Base-by-base conservation (phyloP, 192 early-diverging fungal genomes). In the Podila epigama region DNA sequence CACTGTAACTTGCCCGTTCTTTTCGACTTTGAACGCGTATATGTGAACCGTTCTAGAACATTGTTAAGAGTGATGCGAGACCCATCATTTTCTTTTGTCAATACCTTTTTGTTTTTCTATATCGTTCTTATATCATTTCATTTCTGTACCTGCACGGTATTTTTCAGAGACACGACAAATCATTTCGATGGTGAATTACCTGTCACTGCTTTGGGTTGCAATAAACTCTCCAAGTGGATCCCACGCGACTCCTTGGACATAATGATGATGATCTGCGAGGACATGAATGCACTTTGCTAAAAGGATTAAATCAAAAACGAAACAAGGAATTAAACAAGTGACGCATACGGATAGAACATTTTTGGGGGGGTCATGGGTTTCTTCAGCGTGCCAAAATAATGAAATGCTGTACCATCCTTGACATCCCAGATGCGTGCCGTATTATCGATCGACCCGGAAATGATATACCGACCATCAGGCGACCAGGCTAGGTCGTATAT, bases 221-320 rank as follows among this genome's bases (percentile, higher is more conserved):
- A 98, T 78, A 78, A 86, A 98, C 66, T 92, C 78, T 40, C 90
- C 91, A 15, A 93, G 70, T 8, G 97, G 96, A 78, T 98, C 97
- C 97, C 97, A 98, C 22, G 91, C 87, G 12, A 98, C 93, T 39
- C 97, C 97, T 79, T 98, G 97, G n/a, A 98, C 95, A 68, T 94
- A 96, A 62, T 97, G 93, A 40, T 83, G 83, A 77, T 98, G 97
- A 60, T 97, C 89, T 3, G 88, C 80, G 51, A 92, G 84, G 20
- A 94, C 88, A 63, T 92, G 90, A 34, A 95, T 75, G 63, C 90
- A 93, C 56, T 86, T 86, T 41, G 88, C 92, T 87, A 81, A 18
- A 63, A 37, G 3, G 10, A 32, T 12, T 16, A 59, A 36, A 28
- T 20, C 5, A 31, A 16, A 37, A 63, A 25, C 29, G 5, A 11